Base-by-base conservation (phyloP, 2,329 filamentous ascomycete genomes). In the Zymoseptoria tritici region DNA sequence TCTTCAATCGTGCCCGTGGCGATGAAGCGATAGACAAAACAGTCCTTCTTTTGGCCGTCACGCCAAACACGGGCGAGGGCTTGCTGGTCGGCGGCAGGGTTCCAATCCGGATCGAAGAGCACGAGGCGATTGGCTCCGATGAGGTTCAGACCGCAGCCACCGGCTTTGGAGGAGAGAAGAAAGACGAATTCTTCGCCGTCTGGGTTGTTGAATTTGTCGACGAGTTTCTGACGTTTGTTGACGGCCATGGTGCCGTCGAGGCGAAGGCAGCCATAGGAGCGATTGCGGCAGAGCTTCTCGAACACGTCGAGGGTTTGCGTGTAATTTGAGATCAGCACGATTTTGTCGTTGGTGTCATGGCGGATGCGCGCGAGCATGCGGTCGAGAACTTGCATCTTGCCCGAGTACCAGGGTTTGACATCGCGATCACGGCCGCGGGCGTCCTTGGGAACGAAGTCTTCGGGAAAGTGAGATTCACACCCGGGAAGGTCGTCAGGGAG, bases 11-110 rank as follows among this genome's bases (percentile, higher is more conserved):
- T 97, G 3, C 94, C 94, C 0, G 95, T 97, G 0, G 92, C 90
- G 69, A 99, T 99, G 77, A 99, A 99, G n/a, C 94, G 89, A 75
- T 99, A 99, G 16, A 99, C 94, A 69, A 99, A 99, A 71, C 94
- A 99, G 71, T 99, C 94, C 73, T 99, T 99, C 81, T 95, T 97
- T 75, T 99, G 94, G 0, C 94, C 94, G 69, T 99, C 94, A 80
- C 94, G 90, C 94, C 94, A 99, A 20, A 99, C 94, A 79, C 94
- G 89, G 42, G 94, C 94, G 29, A 99, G 83, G 3, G 94, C 94
- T 77, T 99, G 94, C 74, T 99, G 94, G 71, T 99, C 94, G 0
- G 94, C 92, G 3, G 94, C 94, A 0, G 94, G 94, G 70, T 99
- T 99, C 94, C 94, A 99, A 75, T 81, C 78, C 0, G 94, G 94